Conservation (phyloP, 495 filamentous ascomycete genomes). For the Massariosphaeria phaeospora region DNA sequence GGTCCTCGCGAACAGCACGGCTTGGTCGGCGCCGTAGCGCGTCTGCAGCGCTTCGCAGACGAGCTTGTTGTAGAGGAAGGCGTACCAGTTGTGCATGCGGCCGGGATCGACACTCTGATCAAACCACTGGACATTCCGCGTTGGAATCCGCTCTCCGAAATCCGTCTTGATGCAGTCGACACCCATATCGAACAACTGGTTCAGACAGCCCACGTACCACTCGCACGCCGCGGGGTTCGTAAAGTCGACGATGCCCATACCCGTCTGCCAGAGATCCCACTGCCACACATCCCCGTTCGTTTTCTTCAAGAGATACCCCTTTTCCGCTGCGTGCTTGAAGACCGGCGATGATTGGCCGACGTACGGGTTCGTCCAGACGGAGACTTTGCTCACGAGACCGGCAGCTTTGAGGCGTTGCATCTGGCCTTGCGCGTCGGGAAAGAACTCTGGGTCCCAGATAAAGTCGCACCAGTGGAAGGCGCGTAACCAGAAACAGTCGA, state of each 20-base stretch:
- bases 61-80: slow-evolving; percentile 63
- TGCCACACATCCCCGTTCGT: slow-evolving; percentile 67
- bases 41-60: slow-evolving; percentile 61
- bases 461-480: slow-evolving; percentile 72
- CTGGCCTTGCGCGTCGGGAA: slow-evolving; percentile 61
- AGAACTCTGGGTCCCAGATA: slow-evolving; percentile 61
- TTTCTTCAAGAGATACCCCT: slow-evolving; percentile 65
- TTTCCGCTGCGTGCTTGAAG: slow-evolving; percentile 58
- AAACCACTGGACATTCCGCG: slow-evolving; percentile 54
- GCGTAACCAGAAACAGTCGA: slow-evolving; percentile 64
- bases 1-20: slow-evolving; percentile 63
- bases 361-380: slow-evolving; percentile 71
- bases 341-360: slow-evolving; percentile 62
- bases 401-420: slow-evolving; percentile 59
- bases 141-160: slow-evolving; percentile 66
- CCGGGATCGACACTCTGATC: slow-evolving; percentile 44
- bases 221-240: slow-evolving; percentile 61
- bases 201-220: slow-evolving; percentile 57
- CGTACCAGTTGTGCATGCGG: slow-evolving; percentile 73
- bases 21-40: slow-evolving; percentile 54
- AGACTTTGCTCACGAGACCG: slow-evolving; percentile 52
- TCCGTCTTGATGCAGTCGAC: slow-evolving; percentile 70
- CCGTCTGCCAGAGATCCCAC: slow-evolving; percentile 70
- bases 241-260: slow-evolving; percentile 70
- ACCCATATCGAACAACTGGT: slow-evolving; percentile 58